These are phyloP conservation scores for Brassica incana DNA, from an alignment of 345 rosid genomes.

Conservation along the genomic window DNA sequence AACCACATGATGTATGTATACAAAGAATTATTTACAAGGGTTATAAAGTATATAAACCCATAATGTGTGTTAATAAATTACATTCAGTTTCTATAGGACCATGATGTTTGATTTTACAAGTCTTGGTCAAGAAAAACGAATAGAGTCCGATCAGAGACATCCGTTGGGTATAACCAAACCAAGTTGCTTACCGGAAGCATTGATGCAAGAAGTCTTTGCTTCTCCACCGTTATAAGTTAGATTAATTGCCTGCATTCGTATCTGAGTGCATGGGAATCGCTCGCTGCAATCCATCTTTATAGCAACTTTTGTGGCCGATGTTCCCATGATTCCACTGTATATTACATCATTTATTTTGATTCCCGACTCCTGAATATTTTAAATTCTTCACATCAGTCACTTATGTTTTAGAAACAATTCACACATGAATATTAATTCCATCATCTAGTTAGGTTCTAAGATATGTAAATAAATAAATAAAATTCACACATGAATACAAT, in stretches of 20 bases:
- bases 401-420: not conserved
- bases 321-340: constrained; percentile 36
- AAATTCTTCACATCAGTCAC: not conserved
- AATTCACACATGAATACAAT: no score
- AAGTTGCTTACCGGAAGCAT: constrained; percentile 32
- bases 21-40: constrained; percentile 15
- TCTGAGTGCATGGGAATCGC: constrained; percentile 32
- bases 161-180: constrained; percentile 37
- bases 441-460: not conserved
- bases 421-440: not conserved
- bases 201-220: constrained; percentile 31
- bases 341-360: constrained; percentile 39
- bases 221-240: constrained; percentile 20
- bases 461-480: not conserved
- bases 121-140: not conserved
- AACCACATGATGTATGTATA: not conserved
- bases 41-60: not conserved
- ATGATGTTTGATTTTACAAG: not conserved
- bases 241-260: constrained; percentile 36
- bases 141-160: constrained; percentile 24
- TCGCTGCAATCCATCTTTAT: constrained; percentile 40
- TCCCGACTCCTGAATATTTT: constrained; percentile 32
- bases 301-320: constrained; percentile 37
- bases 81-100: not conserved
- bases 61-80: not conserved